These are phyloP conservation scores for Helotiales sp. DNA, from an alignment of 2,329 filamentous ascomycete species.

Conservation along the genomic window DNA sequence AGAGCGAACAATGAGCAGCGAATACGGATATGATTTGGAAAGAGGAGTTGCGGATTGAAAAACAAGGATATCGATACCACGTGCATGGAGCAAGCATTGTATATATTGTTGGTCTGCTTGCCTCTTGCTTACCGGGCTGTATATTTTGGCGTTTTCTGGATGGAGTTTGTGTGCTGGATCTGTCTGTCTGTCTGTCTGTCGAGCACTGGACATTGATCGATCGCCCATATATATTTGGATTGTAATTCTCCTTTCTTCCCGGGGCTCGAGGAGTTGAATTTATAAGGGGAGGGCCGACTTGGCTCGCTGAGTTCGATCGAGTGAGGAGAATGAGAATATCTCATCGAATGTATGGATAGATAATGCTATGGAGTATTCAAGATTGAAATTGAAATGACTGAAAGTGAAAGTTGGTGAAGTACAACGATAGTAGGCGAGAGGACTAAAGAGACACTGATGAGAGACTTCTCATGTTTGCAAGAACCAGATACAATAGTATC, in stretches of 20 bases:
- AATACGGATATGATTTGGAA: background rate
- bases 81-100: background rate
- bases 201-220: background rate
- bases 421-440: background rate
- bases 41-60: background rate
- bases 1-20: background rate
- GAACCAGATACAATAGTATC: background rate
- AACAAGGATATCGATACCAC: background rate
- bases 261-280: background rate
- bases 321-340: background rate
- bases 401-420: background rate
- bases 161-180: background rate
- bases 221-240: background rate
- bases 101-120: background rate
- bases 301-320: background rate
- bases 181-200: background rate
- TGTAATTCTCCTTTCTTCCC: background rate
- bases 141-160: constrained; percentile 7
- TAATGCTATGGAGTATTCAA: background rate
- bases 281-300: background rate
- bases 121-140: background rate
- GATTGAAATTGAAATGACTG: background rate
- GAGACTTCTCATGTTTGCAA: background rate
- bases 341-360: background rate
- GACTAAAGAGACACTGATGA: background rate